Conservation (phyloP, 2,329 filamentous ascomycete genomes). For the Zymoseptoria tritici region DNA sequence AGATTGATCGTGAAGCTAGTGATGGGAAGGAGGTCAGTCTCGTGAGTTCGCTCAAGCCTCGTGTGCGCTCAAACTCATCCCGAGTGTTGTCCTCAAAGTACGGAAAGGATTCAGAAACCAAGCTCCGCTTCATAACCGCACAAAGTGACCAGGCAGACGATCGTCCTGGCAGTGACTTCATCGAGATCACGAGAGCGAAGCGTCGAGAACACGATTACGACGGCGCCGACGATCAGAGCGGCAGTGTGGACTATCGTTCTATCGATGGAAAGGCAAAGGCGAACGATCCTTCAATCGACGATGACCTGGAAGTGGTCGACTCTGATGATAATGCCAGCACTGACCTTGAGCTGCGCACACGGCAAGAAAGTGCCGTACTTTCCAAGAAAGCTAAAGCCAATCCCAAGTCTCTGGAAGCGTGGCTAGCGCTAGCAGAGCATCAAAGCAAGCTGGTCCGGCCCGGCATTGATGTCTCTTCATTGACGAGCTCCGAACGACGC, state of each 20-base stretch:
- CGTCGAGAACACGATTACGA: conserved; percentile 15
- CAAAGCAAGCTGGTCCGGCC: conserved; percentile 61
- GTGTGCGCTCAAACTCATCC: not conserved
- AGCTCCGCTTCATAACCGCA: conserved; percentile 6
- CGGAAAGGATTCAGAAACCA: conserved; percentile 2
- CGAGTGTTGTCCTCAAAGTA: conserved; percentile 11
- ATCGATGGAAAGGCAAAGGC: conserved; percentile 29
- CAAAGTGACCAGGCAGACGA: conserved; percentile 1
- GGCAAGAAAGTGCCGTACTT: conserved; percentile 53
- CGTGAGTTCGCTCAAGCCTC: not conserved
- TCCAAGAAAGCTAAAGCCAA: conserved; percentile 55
- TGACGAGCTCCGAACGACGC: conserved; percentile 54
- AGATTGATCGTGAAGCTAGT: conserved; percentile 59
- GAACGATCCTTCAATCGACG: conserved; percentile 22
- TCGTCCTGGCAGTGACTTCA: conserved; percentile 10
- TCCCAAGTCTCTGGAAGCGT: conserved; percentile 61
- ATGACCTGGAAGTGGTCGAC: conserved; percentile 32
- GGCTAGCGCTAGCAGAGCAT: conserved; percentile 71
- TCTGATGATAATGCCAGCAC: conserved; percentile 9
- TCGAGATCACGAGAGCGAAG: conserved; percentile 9
- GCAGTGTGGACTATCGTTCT: conserved; percentile 32
- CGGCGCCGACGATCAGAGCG: conserved; percentile 12
- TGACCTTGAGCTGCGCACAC: conserved; percentile 28
- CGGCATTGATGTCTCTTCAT: conserved; percentile 38
- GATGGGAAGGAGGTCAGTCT: conserved; percentile 35